Base-by-base conservation (phyloP, 495 filamentous ascomycete genomes). In the Letharia lupina region DNA sequence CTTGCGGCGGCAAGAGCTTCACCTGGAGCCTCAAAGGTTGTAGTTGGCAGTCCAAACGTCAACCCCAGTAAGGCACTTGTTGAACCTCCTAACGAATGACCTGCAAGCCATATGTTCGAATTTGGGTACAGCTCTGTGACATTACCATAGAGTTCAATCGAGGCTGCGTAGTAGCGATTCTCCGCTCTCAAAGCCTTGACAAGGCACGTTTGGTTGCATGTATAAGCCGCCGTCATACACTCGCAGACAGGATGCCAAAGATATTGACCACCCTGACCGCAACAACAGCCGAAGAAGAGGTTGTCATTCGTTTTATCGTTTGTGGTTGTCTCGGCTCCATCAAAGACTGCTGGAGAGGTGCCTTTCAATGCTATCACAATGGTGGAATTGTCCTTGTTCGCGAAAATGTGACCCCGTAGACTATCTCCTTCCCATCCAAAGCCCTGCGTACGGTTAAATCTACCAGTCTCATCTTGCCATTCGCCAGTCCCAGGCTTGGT, bases 261-360 rank as follows among this genome's bases (percentile, higher is more conserved):
- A 77, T 85, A 89, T 20, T 90, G 89, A 0, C 91, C 90, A 65
- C 95, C 91, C 77, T 97, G 90, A 15, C 86, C 94, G 77, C 94
- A 98, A 73, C 94, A 98, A 77, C 94, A 98, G 73, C 93, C 92
- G 78, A 96, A 96, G 74, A 93, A 95, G 12, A 98, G 83, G 72
- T 98, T 98, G 74, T 98, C 94, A 73, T 98, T 98, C 60, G 90
- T 78, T 75, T 98, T 98, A 77, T 98, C 94, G 72, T 96, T 97
- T 7, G 92, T 96, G 0, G 92, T 96, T 0, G 94, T 97, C 16
- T 91, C 93, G 12, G 91, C 89, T 5, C 94, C 94, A 74, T 98
- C 94, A 73, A 96, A 98, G 13, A 98, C 86, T 15, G 95, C 94
- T 1, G 68, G 68, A 54, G 91, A 89, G 9, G 91, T 96, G 28